phyloP scores from a whole-genome alignment of 2,329 filamentous ascomycete species.

The Colletotrichum chrysophilum region DNA sequence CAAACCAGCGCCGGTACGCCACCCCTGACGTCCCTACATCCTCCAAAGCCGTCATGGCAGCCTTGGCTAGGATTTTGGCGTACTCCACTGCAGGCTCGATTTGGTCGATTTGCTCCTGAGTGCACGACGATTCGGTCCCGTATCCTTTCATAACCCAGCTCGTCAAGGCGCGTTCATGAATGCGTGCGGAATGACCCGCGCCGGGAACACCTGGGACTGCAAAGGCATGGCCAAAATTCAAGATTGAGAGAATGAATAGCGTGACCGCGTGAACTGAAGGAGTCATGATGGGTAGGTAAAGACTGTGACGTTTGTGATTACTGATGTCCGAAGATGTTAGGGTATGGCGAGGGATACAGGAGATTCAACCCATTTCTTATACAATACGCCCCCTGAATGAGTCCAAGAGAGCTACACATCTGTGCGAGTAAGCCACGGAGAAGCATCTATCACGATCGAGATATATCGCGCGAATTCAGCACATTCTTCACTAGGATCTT shows the following conservation, averaged over 20 bases:
- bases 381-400: too few species aligned
- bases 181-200: not conserved
- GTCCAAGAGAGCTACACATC: accelerated
- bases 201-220: not conserved
- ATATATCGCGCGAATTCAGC: not conserved
- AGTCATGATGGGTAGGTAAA: not conserved
- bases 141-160: not conserved
- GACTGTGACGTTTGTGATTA: not conserved
- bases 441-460: not conserved
- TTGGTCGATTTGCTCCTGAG: not conserved
- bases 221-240: accelerated
- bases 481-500: not conserved
- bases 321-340: not conserved
- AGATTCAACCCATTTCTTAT: not conserved
- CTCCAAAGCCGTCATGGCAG: not conserved
- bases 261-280: accelerated
- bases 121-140: not conserved
- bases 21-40: not conserved
- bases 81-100: not conserved
- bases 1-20: not conserved
- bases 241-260: not conserved
- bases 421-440: too few species aligned
- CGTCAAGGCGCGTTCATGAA: not conserved
- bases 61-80: not conserved
- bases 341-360: not conserved